These are phyloP conservation scores for Rhodotorula kratochvilovae DNA, from an alignment of 768 basidiomycete species.

Conservation along the genomic window DNA sequence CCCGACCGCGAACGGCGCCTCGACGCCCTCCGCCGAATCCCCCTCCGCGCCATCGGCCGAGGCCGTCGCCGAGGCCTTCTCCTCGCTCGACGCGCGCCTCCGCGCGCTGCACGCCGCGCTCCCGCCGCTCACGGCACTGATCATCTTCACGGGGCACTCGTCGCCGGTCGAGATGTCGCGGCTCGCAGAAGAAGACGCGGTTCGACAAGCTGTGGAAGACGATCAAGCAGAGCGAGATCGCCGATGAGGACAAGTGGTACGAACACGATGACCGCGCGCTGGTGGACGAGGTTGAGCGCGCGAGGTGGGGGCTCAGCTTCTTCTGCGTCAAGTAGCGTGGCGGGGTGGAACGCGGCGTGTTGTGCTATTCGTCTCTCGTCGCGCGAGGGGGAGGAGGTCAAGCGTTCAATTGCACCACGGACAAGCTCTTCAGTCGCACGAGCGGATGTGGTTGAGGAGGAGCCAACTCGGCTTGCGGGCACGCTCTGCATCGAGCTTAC, in stretches of 20 bases:
- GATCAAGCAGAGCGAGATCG: conserved; percentile 53
- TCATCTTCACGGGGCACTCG: conserved; percentile 82
- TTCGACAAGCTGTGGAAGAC: conserved; percentile 58
- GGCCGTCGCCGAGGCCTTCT: conserved; percentile 47
- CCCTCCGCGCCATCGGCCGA: conserved; percentile 8
- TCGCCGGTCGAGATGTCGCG: conserved; percentile 76
- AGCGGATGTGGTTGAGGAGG: too few relatives aligned
- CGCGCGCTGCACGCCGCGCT: conserved; percentile 61
- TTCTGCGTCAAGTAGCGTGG: conserved; percentile 52
- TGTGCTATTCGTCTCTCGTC: neutral
- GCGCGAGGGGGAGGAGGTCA: neutral
- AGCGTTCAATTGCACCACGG: too few relatives aligned
- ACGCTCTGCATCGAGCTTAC: too few relatives aligned
- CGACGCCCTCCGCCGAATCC: conserved; percentile 25
- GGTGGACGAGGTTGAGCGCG: conserved; percentile 71
- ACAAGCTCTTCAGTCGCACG: too few relatives aligned
- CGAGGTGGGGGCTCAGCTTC: conserved; percentile 78
- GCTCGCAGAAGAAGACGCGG: conserved; percentile 62
- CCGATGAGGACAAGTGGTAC: conserved; percentile 66
- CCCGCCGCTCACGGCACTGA: conserved; percentile 71
- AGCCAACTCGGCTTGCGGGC: too few relatives aligned
- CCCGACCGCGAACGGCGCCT: conserved; percentile 15
- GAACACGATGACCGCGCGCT: conserved; percentile 69
- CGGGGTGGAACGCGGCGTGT: neutral
- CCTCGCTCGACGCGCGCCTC: conserved; percentile 61